Evolutionary conservation across 352 stramenopile species (phyloP).

Genomic region (Thraustochytrium striatum): DNA sequence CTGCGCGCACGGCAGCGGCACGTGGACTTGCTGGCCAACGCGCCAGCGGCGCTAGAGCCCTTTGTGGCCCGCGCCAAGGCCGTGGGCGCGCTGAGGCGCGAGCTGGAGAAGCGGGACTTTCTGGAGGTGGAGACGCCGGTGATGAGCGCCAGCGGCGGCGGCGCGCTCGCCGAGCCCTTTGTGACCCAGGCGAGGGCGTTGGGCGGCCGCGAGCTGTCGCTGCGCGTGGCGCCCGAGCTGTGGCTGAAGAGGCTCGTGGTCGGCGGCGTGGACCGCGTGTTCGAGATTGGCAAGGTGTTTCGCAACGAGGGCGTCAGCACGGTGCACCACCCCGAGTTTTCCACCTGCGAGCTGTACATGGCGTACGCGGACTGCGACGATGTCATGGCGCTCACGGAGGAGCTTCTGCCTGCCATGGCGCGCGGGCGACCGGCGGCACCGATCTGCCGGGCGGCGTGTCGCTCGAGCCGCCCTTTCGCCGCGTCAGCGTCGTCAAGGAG

Average conservation of each 20-base stretch:
- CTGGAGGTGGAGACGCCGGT: slow-evolving; percentile 98
- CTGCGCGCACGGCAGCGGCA: slow-evolving; percentile 95
- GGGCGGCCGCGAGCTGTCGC: slow-evolving; percentile 89
- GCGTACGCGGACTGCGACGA: slow-evolving; percentile 97
- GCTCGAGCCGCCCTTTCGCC: neutral
- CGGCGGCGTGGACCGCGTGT: slow-evolving; percentile 94
- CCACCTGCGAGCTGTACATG: slow-evolving; percentile 96
- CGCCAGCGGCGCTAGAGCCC: neutral
- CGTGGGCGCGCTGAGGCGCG: slow-evolving; percentile 64
- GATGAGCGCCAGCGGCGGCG: slow-evolving; percentile 88
- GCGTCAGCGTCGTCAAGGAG: neutral
- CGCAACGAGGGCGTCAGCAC: slow-evolving; percentile 97
- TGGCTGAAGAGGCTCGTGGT: slow-evolving; percentile 86
- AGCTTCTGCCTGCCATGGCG: slow-evolving; percentile 74
- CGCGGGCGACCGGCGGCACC: neutral
- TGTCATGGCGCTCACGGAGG: slow-evolving; percentile 93
- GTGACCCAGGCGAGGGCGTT: slow-evolving; percentile 74
- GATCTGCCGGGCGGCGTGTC: neutral
- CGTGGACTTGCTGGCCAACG: slow-evolving; percentile 92
- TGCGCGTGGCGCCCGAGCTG: slow-evolving; percentile 94
- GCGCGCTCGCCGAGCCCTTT: slow-evolving; percentile 93
- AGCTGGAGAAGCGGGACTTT: slow-evolving; percentile 87
- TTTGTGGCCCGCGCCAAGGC: slow-evolving; percentile 41
- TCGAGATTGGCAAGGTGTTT: slow-evolving; percentile 97
- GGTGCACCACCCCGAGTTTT: slow-evolving; percentile 99